Evolutionary conservation across 495 filamentous ascomycete genomes (phyloP), one percentile per base, ranked within the genome.

Genomic region (Penicillium mononematosum): DNA sequence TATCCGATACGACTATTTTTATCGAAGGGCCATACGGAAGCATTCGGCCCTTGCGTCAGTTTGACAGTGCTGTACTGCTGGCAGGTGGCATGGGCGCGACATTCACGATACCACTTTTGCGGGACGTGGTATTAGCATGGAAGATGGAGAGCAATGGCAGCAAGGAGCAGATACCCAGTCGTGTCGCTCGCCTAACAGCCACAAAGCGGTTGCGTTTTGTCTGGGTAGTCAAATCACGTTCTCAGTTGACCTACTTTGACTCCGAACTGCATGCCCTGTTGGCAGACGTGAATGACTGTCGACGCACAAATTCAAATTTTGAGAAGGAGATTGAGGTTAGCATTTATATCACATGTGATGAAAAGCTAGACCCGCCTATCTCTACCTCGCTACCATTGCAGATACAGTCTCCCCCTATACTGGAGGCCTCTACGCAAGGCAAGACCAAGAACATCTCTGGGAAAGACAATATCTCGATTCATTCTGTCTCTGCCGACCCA

Each of bases 161-260:
- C 6, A 55, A 14, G 1, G 20, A 45, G 10, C 43, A 36, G 3
- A 36, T 11, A 11, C 39, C 50, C 9, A 14, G 34, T 14, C 44
- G 19, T 5, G 31, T 25, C 5, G 7, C 38, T 17, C 55, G 55
- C 11, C 36, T 63, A 6, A 67, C 73, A 6, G 89, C 84, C 50
- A 88, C 84, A 12, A 83, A 85, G 55, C 77, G 82, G 32, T 69
- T 92, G 12, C 80, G 84, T 12, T 89, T 93, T 54, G 73, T 93
- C 2, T 85, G 92, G 76, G 82, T 90, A 20, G 83, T 93, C 39
- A 89, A 84, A 59, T 81, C 83, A 27, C 80, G 81, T 0, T 79
- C 83, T 10, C 87, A 92, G 57, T 70, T 88, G n/a, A 76, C 69
- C 29, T 92, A 85, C 78, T 90, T 90, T 58, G 77, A 82, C n/a